Conservation (phyloP, 352 stramenopile genomes). For the Globisporangium canariense region DNA sequence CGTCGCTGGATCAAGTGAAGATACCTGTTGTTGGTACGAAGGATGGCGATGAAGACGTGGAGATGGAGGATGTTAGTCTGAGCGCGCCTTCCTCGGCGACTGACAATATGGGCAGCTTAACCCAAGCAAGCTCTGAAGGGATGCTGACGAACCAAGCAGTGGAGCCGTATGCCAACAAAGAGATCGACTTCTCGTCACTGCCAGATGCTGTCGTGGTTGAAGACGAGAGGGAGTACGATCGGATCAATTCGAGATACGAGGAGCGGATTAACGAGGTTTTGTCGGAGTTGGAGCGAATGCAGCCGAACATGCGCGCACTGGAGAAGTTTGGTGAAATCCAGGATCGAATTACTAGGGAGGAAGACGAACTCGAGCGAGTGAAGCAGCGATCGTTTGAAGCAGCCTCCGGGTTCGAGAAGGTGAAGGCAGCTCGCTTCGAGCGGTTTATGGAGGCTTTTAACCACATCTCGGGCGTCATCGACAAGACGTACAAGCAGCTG, state of each 20-base stretch:
- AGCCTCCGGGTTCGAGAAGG: constrained; percentile 65
- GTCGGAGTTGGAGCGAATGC: constrained; percentile 91
- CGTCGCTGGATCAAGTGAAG: constrained; percentile 93
- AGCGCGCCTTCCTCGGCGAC: constrained; percentile 7
- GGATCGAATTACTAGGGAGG: constrained; percentile 68
- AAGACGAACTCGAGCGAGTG: constrained; percentile 74
- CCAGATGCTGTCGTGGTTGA: constrained; percentile 64
- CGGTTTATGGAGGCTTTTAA: constrained; percentile 95
- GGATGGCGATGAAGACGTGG: constrained; percentile 26
- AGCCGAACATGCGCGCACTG: constrained; percentile 97
- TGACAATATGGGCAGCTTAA: constrained; percentile 25
- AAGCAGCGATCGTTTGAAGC: constrained; percentile 62
- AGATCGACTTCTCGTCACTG: constrained; percentile 91
- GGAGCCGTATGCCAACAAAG: constrained; percentile 39
- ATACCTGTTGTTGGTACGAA: constrained; percentile 55
- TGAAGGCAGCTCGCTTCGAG: constrained; percentile 71
- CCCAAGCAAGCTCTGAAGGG: constrained; percentile 27
- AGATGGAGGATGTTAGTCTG: constrained; percentile 49
- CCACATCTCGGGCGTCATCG: constrained; percentile 90
- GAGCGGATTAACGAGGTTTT: constrained; percentile 61
- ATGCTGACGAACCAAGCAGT: constrained; percentile 46
- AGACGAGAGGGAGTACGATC: constrained; percentile 85
- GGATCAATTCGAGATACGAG: constrained; percentile 69
- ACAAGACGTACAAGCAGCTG: constrained; percentile 96
- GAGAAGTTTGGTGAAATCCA: constrained; percentile 87